phyloP scores from a whole-genome alignment of 345 rosid genomes.

The Ricinus communis region DNA sequence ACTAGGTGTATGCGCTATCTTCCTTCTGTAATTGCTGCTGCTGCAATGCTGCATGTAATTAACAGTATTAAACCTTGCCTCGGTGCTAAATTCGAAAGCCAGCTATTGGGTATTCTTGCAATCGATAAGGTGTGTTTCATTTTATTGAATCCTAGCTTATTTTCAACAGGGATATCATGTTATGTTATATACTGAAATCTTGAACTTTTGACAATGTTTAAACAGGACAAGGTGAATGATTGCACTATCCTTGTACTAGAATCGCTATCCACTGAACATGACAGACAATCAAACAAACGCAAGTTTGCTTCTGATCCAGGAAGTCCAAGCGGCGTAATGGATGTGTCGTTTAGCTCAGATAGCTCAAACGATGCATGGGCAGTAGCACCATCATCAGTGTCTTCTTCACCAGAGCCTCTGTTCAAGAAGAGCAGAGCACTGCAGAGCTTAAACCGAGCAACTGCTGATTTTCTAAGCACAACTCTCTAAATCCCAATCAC shows the following conservation, averaged over 20 bases:
- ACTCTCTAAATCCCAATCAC: slow-evolving; percentile 31
- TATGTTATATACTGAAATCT: background rate
- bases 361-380: slow-evolving; percentile 57
- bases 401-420: slow-evolving; percentile 60
- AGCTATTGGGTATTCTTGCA: slow-evolving; percentile 56
- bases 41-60: slow-evolving; percentile 74
- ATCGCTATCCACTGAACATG: slow-evolving; percentile 22
- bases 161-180: too few relatives aligned
- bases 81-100: slow-evolving; percentile 47
- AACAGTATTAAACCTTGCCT: slow-evolving; percentile 55
- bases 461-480: slow-evolving; percentile 28
- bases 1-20: slow-evolving; percentile 59
- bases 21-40: slow-evolving; percentile 82
- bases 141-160: background rate
- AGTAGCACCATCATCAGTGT: slow-evolving; percentile 37
- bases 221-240: slow-evolving; percentile 58
- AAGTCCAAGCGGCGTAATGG: slow-evolving; percentile 72
- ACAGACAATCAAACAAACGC: slow-evolving; percentile 47
- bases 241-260: slow-evolving; percentile 57
- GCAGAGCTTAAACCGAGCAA: slow-evolving; percentile 24
- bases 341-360: slow-evolving; percentile 55
- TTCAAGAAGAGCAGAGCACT: slow-evolving; percentile 45
- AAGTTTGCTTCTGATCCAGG: slow-evolving; percentile 51
- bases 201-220: background rate
- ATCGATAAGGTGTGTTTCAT: slow-evolving; percentile 50